Evolutionary conservation across 129 eudicot genomes (phyloP).

Genomic region (Saussurea involucrata): DNA sequence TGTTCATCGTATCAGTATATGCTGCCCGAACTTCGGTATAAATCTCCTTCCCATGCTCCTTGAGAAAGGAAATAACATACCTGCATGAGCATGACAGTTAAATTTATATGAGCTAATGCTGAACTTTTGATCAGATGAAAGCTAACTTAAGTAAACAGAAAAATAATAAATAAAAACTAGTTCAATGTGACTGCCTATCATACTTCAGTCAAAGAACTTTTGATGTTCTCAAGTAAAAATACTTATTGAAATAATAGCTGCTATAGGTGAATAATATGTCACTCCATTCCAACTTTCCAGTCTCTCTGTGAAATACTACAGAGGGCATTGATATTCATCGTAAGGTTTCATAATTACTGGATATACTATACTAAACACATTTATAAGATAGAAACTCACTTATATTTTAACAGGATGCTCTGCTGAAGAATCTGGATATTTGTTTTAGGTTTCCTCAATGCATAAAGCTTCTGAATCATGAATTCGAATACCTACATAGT

Average conservation of each 20-base stretch:
- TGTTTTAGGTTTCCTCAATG: constrained; percentile 97
- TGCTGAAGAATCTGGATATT: constrained; percentile 98
- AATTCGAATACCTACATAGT: constrained; percentile 75
- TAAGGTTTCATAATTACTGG: neutral
- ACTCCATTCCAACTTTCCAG: neutral
- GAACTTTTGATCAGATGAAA: neutral
- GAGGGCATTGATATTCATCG: neutral
- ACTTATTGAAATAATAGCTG: neutral
- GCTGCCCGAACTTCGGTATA: constrained; percentile 92
- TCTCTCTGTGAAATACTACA: constrained; percentile 4
- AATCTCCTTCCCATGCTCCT: constrained; percentile 93
- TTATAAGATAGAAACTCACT: constrained; percentile 50
- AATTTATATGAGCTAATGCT: neutral
- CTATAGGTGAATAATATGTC: neutral
- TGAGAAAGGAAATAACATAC: constrained; percentile 76
- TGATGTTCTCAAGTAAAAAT: neutral
- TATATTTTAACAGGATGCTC: constrained; percentile 90
- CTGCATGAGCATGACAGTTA: constrained; percentile 42
- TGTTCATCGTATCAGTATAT: constrained; percentile 95
- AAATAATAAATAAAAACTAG: neutral
- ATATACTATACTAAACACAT: constrained; percentile 1
- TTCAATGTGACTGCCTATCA: neutral
- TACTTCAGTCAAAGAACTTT: neutral
- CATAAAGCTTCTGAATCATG: constrained; percentile 94
- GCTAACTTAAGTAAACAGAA: neutral